These are phyloP conservation scores for Nicotiana attenuata DNA, from an alignment of 257 asterid genomes.

Conservation along the genomic window DNA sequence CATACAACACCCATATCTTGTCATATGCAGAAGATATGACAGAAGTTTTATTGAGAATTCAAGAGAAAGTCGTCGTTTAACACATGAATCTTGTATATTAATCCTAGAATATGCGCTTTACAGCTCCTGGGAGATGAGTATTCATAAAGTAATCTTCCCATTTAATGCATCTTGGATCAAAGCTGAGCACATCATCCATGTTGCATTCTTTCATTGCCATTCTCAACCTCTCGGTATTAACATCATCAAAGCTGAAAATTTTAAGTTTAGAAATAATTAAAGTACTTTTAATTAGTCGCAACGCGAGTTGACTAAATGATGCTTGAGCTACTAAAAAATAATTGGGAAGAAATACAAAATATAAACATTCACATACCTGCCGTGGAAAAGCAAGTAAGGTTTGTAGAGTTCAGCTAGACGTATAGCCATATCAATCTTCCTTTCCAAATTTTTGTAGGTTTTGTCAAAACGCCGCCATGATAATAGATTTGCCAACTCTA, in stretches of 20 bases:
- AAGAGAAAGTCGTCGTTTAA: too few species aligned
- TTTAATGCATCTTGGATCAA: conserved; percentile 41
- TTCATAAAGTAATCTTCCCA: conserved; percentile 59
- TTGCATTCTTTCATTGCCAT: conserved; percentile 13
- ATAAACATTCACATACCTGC: conserved; percentile 33
- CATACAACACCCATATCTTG: too few species aligned
- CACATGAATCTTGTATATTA: neutral
- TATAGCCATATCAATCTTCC: conserved; percentile 24
- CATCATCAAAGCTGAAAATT: conserved; percentile 46
- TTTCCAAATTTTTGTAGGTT: conserved; percentile 15
- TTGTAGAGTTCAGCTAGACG: conserved; percentile 44
- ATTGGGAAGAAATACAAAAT: neutral
- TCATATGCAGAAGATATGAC: too few species aligned
- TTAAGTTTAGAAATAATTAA: neutral
- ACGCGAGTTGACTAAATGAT: neutral
- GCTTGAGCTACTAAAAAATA: neutral
- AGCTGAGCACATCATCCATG: conserved; percentile 30
- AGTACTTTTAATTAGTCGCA: too few species aligned
- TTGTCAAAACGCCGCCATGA: conserved; percentile 32
- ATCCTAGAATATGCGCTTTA: conserved; percentile 31
- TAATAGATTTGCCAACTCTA: conserved; percentile 31
- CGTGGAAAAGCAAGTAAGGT: conserved; percentile 48
- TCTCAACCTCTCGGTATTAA: conserved; percentile 44
- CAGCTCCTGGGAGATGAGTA: conserved; percentile 48
- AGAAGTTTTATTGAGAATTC: too few species aligned